Conservation (phyloP, 805 yeast genomes). For the Candida maesae region DNA sequence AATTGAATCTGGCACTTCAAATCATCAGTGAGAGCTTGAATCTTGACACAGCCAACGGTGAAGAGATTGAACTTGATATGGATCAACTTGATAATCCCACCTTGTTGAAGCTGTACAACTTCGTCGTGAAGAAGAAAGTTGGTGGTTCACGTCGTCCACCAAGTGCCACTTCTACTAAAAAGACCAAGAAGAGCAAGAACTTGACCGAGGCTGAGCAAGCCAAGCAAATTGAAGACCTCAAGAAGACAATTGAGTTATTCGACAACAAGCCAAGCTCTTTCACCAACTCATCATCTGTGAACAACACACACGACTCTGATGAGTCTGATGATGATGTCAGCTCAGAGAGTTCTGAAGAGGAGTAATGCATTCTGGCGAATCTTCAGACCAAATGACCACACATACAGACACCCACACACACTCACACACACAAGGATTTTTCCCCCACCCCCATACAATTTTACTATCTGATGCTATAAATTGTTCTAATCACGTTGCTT, state of each 20-base stretch:
- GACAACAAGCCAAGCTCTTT: slow-evolving; percentile 34
- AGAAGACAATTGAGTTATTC: slow-evolving; percentile 71
- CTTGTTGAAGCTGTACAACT: slow-evolving; percentile 76
- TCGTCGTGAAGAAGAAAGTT: slow-evolving; percentile 53
- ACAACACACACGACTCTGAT: slow-evolving; percentile 28
- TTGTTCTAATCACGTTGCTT: neutral
- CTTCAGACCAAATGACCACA: too few species aligned
- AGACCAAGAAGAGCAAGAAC: slow-evolving; percentile 50
- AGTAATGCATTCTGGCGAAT: slow-evolving; percentile 37
- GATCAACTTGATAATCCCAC: slow-evolving; percentile 86
- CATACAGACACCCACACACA: neutral
- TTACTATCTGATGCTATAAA: neutral
- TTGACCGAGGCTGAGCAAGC: slow-evolving; percentile 63
- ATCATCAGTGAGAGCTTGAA: slow-evolving; percentile 79
- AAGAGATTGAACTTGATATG: slow-evolving; percentile 95
- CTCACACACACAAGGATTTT: neutral
- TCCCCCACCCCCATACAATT: too few species aligned
- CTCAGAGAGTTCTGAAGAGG: slow-evolving; percentile 72
- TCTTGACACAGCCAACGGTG: slow-evolving; percentile 56
- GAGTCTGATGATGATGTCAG: slow-evolving; percentile 53
- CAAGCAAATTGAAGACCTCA: slow-evolving; percentile 65
- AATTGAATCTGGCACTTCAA: slow-evolving; percentile 75
- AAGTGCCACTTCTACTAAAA: slow-evolving; percentile 15
- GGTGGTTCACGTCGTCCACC: slow-evolving; percentile 6
- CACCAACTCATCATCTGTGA: slow-evolving; percentile 18